Evolutionary conservation across 768 basidiomycete species (phyloP).

Genomic region (Trametopsis cervina): DNA sequence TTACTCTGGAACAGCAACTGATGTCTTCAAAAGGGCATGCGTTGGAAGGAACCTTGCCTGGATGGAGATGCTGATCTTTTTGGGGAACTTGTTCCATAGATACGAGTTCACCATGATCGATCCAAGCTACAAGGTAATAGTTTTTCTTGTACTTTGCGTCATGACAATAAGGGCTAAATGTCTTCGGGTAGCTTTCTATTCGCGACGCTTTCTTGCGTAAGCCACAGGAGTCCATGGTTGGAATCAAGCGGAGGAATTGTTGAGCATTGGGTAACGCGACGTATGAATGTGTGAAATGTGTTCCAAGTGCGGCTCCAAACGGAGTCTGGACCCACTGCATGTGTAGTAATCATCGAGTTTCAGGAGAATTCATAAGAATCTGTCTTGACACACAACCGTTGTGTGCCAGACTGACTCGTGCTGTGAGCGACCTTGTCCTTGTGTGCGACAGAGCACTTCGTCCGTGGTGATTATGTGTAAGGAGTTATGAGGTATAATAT

Average conservation of each 20-base stretch:
- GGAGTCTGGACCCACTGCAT: too few species aligned
- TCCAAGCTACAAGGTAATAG: background rate
- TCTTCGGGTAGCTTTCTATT: background rate
- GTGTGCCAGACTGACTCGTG: too few species aligned
- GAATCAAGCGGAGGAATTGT: background rate
- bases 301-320: too few species aligned
- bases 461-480: too few species aligned
- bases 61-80: slow-evolving; percentile 6
- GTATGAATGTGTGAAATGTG: too few species aligned
- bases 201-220: background rate
- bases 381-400: too few species aligned
- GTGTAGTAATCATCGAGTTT: too few species aligned
- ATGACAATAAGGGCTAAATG: background rate
- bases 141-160: background rate
- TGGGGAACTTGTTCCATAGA: slow-evolving; percentile 9
- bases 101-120: slow-evolving; percentile 2
- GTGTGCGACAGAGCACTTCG: too few species aligned
- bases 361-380: too few species aligned
- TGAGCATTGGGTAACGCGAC: too few species aligned
- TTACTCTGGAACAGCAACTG: background rate
- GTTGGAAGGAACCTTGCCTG: slow-evolving; percentile 6
- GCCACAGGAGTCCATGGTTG: background rate
- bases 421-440: too few species aligned
- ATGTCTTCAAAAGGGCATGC: slow-evolving; percentile 2
- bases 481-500: too few species aligned